These are phyloP conservation scores for Akanthomyces dipterigenus DNA, from an alignment of 2,329 filamentous ascomycete genomes.

Conservation along the genomic window DNA sequence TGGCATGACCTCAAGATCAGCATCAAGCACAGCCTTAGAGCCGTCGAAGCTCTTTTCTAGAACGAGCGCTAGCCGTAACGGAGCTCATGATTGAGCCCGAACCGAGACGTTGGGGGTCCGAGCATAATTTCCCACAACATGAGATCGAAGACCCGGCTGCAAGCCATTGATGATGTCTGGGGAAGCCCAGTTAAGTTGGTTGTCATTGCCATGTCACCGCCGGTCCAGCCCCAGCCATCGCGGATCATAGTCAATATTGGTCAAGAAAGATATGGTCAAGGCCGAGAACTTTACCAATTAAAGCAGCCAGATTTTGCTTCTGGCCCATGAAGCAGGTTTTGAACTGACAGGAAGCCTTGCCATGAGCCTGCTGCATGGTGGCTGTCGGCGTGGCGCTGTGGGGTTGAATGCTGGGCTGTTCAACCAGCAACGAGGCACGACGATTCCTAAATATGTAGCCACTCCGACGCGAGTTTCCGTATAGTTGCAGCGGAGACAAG, in stretches of 20 bases:
- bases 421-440: background rate
- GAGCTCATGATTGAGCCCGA: background rate
- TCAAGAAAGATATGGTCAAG: background rate
- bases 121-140: background rate
- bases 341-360: background rate
- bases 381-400: constrained; percentile 4
- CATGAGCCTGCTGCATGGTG: background rate
- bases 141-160: background rate
- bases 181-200: background rate
- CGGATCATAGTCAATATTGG: background rate
- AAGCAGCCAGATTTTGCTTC: background rate
- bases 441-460: background rate
- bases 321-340: background rate
- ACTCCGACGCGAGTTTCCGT: background rate
- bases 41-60: background rate
- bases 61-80: background rate
- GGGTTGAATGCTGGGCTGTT: background rate
- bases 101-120: background rate
- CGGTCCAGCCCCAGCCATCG: background rate
- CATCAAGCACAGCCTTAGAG: background rate
- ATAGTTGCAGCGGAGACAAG: background rate
- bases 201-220: background rate
- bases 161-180: background rate
- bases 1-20: background rate
- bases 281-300: background rate